Base-by-base conservation (phyloP, 345 rosid genomes). In the Murraya koenigii region DNA sequence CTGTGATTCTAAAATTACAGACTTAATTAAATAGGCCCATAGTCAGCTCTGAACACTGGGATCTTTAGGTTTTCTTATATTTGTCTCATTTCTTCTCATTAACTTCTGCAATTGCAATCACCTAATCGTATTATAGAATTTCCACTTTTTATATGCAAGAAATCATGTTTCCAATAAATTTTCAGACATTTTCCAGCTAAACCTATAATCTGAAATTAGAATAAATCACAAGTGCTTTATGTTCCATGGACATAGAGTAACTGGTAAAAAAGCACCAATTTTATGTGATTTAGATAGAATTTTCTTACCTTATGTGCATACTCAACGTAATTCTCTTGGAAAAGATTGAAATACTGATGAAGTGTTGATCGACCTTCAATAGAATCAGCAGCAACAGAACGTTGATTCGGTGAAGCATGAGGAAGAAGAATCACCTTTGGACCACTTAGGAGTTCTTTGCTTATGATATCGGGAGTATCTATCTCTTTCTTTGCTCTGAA, bases 231-330 rank as follows among this genome's bases (percentile, higher is more conserved):
- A 74, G 58, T 61, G 20, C 25, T 15, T 39, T 58, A 61, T 35
- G 35, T 17, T 75, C 36, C 33, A 17, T 19, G 33, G 60, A 41
- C 71, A 26, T 33, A 23, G 6, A 32, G 1, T 33, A 78, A 22
- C 28, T 26, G 3, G 68, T 7, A 60, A 56, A 55, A 55, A 65
- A 39, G 36, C n/a, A 17, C 20, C 44, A 7, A 26, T 15, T 26
- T 54, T 47, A 28, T n/a, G 67, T 71, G 47, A 54, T 71, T 59
- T 19, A 23, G 33, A 67, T 35, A 61, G 35, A n/a, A 59, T 49
- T 67, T 80, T 78, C 85, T 83, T 82, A 94, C 99, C 97, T 94
- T 97, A 82, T 94, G 98, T 4, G 98, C 97, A 86, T 97, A 97
- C 74, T 91, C 97, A 44, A 93, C 93, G 38, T 97, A 93, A 85